Conservation (phyloP, 257 asterid species). For the Gentiana straminea region DNA sequence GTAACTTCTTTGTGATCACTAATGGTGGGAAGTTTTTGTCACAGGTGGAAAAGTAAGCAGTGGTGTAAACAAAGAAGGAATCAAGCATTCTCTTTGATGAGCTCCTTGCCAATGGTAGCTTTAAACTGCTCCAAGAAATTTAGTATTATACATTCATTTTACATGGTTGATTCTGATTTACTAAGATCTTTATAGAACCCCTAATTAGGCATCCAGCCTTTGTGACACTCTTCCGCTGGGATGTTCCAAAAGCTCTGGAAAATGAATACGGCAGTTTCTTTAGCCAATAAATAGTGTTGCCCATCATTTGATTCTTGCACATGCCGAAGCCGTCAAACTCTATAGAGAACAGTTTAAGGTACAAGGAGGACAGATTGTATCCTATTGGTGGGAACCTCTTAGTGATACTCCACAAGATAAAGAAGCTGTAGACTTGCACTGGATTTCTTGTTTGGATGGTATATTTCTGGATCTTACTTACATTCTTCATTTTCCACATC, state of each 20-base stretch:
- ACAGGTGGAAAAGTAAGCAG: not conserved
- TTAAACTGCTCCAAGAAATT: not conserved
- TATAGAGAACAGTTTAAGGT: slow-evolving; percentile 30
- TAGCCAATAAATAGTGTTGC: slow-evolving; percentile 13
- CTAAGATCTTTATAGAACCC: too few species aligned
- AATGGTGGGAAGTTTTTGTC: not conserved
- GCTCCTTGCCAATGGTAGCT: not conserved
- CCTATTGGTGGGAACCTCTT: slow-evolving; percentile 45
- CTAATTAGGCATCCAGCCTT: slow-evolving; percentile 8
- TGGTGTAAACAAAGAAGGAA: slow-evolving; percentile 1
- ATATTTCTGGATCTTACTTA: not conserved
- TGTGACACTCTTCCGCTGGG: slow-evolving; percentile 8
- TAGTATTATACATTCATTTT: too few species aligned
- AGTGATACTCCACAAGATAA: slow-evolving; percentile 2
- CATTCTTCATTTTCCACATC: not conserved
- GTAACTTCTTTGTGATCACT: not conserved
- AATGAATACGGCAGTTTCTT: slow-evolving; percentile 2
- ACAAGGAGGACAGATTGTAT: slow-evolving; percentile 36
- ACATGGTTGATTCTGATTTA: too few species aligned
- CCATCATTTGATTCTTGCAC: slow-evolving; percentile 36
- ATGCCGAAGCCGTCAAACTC: slow-evolving; percentile 28
- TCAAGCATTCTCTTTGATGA: not conserved
- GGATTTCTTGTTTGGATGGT: not conserved
- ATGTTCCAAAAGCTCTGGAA: not conserved
- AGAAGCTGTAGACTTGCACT: not conserved